Evolutionary conservation across 768 basidiomycete genomes (phyloP).

Genomic region (Lactarius deliciosus): DNA sequence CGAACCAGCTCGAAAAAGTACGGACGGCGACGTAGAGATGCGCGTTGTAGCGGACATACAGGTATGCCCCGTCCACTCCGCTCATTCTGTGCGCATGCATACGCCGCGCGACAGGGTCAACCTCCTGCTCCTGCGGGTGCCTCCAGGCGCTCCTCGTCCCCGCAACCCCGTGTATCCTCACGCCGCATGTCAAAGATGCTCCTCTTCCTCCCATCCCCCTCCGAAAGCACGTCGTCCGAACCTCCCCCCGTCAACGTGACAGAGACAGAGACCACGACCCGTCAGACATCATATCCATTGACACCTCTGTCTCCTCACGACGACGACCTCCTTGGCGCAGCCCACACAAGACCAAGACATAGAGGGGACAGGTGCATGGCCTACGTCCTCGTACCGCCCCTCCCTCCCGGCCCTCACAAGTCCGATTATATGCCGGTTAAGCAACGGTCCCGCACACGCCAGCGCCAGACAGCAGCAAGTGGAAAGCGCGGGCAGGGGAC

Average conservation of each 20-base stretch:
- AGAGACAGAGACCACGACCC: background rate
- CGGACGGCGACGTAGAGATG: background rate
- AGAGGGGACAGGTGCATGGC: background rate
- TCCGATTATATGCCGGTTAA: constrained; percentile 1
- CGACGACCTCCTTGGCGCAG: background rate
- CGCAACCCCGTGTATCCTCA: background rate
- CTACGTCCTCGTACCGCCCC: background rate
- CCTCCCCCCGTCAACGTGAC: background rate
- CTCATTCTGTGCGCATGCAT: constrained; percentile 3
- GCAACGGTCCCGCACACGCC: background rate
- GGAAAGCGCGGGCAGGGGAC: background rate
- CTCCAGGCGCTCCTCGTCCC: background rate
- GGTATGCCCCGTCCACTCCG: background rate
- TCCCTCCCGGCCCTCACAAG: background rate
- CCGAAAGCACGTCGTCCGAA: background rate
- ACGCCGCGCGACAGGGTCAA: constrained; percentile 9
- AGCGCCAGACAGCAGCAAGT: background rate
- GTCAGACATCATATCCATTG: constrained; percentile 11
- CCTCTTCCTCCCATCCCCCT: constrained; percentile 11
- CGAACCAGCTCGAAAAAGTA: too few species aligned
- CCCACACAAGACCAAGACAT: constrained; percentile 1
- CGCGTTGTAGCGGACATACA: background rate
- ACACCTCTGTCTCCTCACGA: background rate
- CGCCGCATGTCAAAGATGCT: constrained; percentile 1
- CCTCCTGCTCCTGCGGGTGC: background rate